A percentile compares a stretch with the other conserved stretches of the same genome.
Conservation (phyloP, 805 yeast species). For the Nakazawaea holstii region DNA sequence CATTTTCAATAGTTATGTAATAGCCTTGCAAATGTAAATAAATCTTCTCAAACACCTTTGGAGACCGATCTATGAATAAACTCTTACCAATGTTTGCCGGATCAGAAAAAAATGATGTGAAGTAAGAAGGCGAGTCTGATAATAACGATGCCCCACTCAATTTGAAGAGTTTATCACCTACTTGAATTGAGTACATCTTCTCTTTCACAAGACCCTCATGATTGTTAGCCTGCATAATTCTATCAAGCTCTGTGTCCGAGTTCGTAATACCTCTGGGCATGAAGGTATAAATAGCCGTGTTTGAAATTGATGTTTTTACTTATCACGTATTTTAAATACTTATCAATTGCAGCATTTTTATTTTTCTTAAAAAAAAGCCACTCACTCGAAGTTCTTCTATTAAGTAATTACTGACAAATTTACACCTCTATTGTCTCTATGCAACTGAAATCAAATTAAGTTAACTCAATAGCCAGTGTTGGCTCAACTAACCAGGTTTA, state of each 20-base stretch:
- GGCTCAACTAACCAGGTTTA: not conserved
- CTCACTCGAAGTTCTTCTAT: too few relatives aligned
- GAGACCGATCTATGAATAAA: constrained; percentile 69
- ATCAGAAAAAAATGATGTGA: constrained; percentile 60
- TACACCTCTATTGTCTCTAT: too few relatives aligned
- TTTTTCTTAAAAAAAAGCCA: too few relatives aligned
- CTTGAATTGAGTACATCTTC: constrained; percentile 61
- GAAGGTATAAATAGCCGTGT: too few relatives aligned
- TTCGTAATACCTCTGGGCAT: too few relatives aligned
- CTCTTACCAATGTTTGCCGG: constrained; percentile 31
- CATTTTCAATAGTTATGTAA: constrained; percentile 52
- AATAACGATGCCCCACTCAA: constrained; percentile 80
- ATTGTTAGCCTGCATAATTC: not conserved
- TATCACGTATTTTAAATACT: too few relatives aligned
- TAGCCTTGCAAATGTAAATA: constrained; percentile 80
- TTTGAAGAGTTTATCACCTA: constrained; percentile 59
- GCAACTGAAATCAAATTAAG: too few relatives aligned
- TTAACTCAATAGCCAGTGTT: too few relatives aligned
- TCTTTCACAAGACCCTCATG: constrained; percentile 28
- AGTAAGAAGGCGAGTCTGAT: constrained; percentile 84
- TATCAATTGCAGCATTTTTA: too few relatives aligned
- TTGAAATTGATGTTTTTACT: too few relatives aligned
- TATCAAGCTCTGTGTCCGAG: too few relatives aligned
- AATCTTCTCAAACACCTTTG: constrained; percentile 61
- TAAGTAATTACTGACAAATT: too few relatives aligned